Evolutionary conservation across 352 stramenopile genomes (phyloP).

Genomic region (Globisporangium apiculatum): DNA sequence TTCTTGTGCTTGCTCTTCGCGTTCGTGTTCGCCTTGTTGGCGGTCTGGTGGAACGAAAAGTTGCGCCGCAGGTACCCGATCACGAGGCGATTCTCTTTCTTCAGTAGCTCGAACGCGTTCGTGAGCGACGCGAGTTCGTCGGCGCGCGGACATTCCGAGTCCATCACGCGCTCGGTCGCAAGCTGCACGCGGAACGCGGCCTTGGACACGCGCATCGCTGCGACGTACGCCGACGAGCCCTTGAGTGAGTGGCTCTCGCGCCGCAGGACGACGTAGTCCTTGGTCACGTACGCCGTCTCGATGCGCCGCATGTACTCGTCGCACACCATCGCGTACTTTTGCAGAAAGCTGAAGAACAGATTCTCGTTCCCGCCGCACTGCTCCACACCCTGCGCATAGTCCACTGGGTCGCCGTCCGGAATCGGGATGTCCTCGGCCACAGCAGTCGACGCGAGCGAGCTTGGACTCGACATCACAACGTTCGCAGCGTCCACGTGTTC

Average conservation of each 20-base stretch:
- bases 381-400: conserved; percentile 74
- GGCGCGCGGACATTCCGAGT: conserved; percentile 22
- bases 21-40: conserved; percentile 14
- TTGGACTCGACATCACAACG: conserved; percentile 23
- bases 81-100: conserved; percentile 65
- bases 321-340: conserved; percentile 68
- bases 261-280: conserved; percentile 57
- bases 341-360: conserved; percentile 75
- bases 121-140: conserved; percentile 31
- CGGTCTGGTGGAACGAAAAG: conserved; percentile 62
- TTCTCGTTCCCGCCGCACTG: conserved; percentile 78
- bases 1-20: conserved; percentile 13
- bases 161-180: conserved; percentile 72
- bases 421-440: conserved; percentile 65
- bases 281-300: conserved; percentile 40
- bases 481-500: conserved; percentile 14
- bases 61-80: conserved; percentile 77
- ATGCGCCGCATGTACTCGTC: conserved; percentile 78
- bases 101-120: conserved; percentile 50
- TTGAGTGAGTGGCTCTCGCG: conserved; percentile 84
- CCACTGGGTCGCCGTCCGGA: conserved; percentile 66
- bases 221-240: conserved; percentile 81
- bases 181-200: conserved; percentile 74
- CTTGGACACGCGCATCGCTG: conserved; percentile 78
- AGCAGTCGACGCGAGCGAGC: conserved; percentile 40